Conservation (phyloP, 1,284 basidiomycete genomes). For the Rhodotorula mucilaginosa region DNA sequence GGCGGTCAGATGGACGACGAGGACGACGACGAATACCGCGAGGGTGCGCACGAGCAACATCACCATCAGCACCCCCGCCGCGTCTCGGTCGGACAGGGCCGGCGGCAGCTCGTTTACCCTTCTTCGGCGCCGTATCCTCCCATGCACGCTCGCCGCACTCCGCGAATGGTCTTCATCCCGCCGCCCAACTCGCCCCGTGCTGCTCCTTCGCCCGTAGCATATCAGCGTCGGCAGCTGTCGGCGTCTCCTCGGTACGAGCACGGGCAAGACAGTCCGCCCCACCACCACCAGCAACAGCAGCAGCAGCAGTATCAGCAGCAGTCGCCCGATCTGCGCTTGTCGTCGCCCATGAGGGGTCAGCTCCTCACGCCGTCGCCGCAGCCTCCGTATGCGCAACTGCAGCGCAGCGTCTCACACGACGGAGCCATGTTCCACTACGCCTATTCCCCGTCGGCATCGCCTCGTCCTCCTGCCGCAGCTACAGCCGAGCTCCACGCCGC, state of each 20-base stretch:
- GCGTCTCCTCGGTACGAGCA: neutral
- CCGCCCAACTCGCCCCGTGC: too few relatives aligned
- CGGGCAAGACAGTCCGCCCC: neutral
- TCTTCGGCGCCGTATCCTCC: neutral
- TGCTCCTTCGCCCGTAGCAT: too few relatives aligned
- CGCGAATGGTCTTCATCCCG: too few relatives aligned
- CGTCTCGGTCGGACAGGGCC: neutral
- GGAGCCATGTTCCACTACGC: neutral
- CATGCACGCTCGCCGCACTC: too few relatives aligned
- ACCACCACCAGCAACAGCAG: neutral
- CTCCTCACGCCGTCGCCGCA: constrained; percentile 4
- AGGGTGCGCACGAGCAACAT: neutral
- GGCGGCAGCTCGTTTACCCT: constrained; percentile 4
- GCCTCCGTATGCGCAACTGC: neutral
- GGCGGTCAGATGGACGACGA: constrained; percentile 1
- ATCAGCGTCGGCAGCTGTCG: neutral
- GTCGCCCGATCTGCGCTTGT: neutral
- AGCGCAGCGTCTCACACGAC: neutral
- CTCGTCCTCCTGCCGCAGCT: neutral
- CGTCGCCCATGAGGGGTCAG: neutral
- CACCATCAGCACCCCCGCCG: neutral
- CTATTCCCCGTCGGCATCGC: neutral
- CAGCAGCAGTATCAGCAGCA: neutral
- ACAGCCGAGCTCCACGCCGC: neutral
- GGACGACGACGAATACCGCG: constrained; percentile 23